Percentiles rank a stretch among this genome's conserved stretches.
Evolutionary conservation across 2,329 filamentous ascomycete genomes (phyloP).

Genomic region (Talaromyces rugulosus): DNA sequence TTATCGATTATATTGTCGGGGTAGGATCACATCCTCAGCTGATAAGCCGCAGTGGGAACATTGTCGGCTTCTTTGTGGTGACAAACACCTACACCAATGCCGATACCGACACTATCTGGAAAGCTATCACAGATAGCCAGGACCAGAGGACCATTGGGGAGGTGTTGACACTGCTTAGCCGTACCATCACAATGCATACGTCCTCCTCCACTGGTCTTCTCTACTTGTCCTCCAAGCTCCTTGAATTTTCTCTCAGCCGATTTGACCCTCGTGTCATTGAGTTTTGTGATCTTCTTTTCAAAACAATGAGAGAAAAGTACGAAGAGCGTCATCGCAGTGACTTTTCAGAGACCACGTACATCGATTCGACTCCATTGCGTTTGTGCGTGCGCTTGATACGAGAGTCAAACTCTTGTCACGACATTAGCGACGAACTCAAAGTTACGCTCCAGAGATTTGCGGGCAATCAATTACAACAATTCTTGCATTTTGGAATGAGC

Average conservation of each 20-base stretch:
- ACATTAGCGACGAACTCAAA: slow-evolving; percentile 54
- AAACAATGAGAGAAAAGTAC: slow-evolving; percentile 44
- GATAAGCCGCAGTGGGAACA: slow-evolving; percentile 73
- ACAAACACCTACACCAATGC: slow-evolving; percentile 66
- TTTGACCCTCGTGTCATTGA: slow-evolving; percentile 61
- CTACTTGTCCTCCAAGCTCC: slow-evolving; percentile 68
- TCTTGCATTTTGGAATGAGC: slow-evolving; percentile 57
- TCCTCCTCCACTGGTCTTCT: slow-evolving; percentile 45
- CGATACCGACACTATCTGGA: slow-evolving; percentile 80
- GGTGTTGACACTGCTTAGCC: slow-evolving; percentile 62
- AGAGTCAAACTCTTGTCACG: slow-evolving; percentile 59
- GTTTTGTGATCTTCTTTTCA: slow-evolving; percentile 57
- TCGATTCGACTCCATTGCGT: slow-evolving; percentile 46
- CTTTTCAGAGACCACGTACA: slow-evolving; percentile 19
- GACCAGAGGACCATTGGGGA: slow-evolving; percentile 82
- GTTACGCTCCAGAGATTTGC: slow-evolving; percentile 63
- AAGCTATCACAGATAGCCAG: slow-evolving; percentile 72
- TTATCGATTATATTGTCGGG: slow-evolving; percentile 84
- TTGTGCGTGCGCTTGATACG: slow-evolving; percentile 65
- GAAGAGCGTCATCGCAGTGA: slow-evolving; percentile 24
- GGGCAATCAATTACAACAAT: slow-evolving; percentile 54
- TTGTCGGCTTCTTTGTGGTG: slow-evolving; percentile 81
- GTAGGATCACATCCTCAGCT: slow-evolving; percentile 90
- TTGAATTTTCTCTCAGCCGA: slow-evolving; percentile 57
- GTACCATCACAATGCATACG: slow-evolving; percentile 45